Base-by-base conservation (phyloP, 768 basidiomycete species). In the Boletus reticulatus region DNA sequence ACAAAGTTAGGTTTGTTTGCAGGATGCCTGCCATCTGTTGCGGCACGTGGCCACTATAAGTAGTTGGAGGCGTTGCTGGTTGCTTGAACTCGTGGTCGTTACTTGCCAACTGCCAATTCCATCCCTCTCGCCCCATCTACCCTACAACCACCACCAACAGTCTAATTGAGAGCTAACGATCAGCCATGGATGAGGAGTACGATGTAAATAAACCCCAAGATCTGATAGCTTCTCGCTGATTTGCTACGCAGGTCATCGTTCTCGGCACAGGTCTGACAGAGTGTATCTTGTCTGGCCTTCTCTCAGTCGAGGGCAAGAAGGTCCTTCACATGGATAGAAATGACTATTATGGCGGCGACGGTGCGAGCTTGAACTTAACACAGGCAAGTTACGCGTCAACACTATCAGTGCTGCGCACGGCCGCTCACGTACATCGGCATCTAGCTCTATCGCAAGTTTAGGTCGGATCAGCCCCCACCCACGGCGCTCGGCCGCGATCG, bases 221-320 rank as follows among this genome's bases (percentile, higher is more conserved):
- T 66, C 55, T 57, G 55, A 59, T 61, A 31, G 24, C 38, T 44
- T 3, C 42, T 27, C 27, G 10, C 38, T 68, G 53, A 61, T 52
- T 50, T 48, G 47, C 36, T 53, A 19, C 44, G 50, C 70, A 92
- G 89, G 90, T 91, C 73, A 83, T 93, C 72, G 88, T 94, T 61
- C 84, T 98, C 66, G 97, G 97, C 57, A 99, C 97, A 58, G 97
- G 97, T 58, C 78, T 99, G 69, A 98, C 96, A 29, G 97, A 99
- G 74, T 98, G 97, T 77, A 95, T 98, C 72, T 85, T 99, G 58
- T 98, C 97, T 16, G 97, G 97, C 37, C 77, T 99, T 65, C 81
- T 99, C 65, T 98, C 96, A n/a, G 96, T 98, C 43, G 97, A 98
- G 73, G 96, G 97, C 60, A 98, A 98, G 84, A 99, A 98, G 78